Conservation (phyloP, 1,284 basidiomycete species). For the Fomitopsis betulina region DNA sequence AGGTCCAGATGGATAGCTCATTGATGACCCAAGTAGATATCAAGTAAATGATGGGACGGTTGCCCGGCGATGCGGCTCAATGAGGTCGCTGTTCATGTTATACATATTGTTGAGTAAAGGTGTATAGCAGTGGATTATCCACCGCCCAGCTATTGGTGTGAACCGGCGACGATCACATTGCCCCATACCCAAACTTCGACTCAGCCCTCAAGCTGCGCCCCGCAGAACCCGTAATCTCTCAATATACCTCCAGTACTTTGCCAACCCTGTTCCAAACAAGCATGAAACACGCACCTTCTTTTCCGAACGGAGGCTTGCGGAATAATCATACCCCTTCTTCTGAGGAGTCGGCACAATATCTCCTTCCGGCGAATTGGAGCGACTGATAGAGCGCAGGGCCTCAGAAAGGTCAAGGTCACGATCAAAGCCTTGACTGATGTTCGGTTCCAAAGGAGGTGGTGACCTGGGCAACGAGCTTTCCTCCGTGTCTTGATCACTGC, state of each 20-base stretch:
- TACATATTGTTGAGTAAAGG: too few species aligned
- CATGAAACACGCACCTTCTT: slow-evolving; percentile 42
- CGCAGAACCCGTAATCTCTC: too few species aligned
- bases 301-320: slow-evolving; percentile 59
- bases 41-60: too few species aligned
- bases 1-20: background rate
- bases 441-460: slow-evolving; percentile 35
- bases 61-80: too few species aligned
- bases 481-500: slow-evolving; percentile 33
- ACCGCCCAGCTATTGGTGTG: too few species aligned
- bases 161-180: too few species aligned
- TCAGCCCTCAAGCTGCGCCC: too few species aligned
- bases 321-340: slow-evolving; percentile 53
- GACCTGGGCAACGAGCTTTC: slow-evolving; percentile 43
- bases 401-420: slow-evolving; percentile 52
- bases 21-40: too few species aligned
- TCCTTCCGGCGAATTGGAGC: slow-evolving; percentile 44
- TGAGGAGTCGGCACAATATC: slow-evolving; percentile 30
- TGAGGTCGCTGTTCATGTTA: too few species aligned
- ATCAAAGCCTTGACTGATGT: slow-evolving; percentile 31
- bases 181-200: too few species aligned
- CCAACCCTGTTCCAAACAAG: background rate
- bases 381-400: slow-evolving; percentile 56
- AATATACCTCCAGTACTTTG: too few species aligned
- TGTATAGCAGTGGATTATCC: too few species aligned